Evolutionary conservation across 2,329 filamentous ascomycete genomes (phyloP), one percentile per base, ranked within the genome.

Genomic region (Hypoxylon sp.): DNA sequence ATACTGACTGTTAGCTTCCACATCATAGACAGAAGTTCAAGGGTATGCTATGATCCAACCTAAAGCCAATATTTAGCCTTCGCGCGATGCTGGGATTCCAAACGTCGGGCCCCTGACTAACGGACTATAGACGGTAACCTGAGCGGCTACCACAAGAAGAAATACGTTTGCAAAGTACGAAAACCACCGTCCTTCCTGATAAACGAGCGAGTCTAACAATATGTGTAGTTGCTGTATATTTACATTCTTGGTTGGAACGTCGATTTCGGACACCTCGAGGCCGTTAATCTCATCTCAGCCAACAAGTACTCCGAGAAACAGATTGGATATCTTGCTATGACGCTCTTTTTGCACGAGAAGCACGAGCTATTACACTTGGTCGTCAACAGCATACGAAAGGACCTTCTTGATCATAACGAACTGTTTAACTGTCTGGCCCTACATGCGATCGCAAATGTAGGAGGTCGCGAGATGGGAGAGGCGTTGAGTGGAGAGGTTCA

Each of bases 221-320:
- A n/a, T n/a, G 42, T 13, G 59, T 72, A 89, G 90, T 89, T 99
- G 74, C 86, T 99, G 69, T 99, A 99, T 81, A 98, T 99, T 77
- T 99, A 99, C 82, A 99, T 99, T 68, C 89, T 99, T 72, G 96
- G 96, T 54, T 99, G 96, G 92, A 95, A 99, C 80, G 95, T 99
- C 82, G 97, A 98, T 81, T 99, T 99, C 81, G 96, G 96, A 62
- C 96, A 99, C 79, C 90, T 99, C 74, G 96, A 99, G 83, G 97
- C 97, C 35, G 95, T 99, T 79, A 98, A 98, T 79, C 89, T 99
- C 77, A 97, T 99, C 75, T 98, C 95, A 30, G 95, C 95, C 62
- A 94, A 88, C 78, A 99, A 98, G 80, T 99, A 98, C 83, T 98
- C 95, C 22, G 96, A 99, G 81, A 99, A 99, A 84, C 96, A 99